Evolutionary conservation across 495 filamentous ascomycete genomes (phyloP), one percentile per base, ranked within the genome.

Genomic region (Aspergillus haitiensis): DNA sequence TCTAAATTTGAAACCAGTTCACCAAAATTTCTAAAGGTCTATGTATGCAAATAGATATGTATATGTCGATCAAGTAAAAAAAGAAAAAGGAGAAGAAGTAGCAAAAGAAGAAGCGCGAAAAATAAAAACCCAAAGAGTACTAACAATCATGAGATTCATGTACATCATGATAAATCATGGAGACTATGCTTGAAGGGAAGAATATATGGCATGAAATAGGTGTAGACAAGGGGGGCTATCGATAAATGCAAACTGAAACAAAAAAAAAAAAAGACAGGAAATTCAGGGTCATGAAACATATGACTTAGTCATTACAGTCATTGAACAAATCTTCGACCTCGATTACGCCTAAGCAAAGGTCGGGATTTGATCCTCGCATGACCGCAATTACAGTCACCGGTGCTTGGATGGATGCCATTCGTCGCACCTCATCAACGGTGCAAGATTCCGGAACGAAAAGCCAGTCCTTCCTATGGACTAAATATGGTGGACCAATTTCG

Each of bases 321-420:
- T 59, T 56, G 66, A 68, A 70, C 1, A 78, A 40, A 60, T 77
- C 74, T 39, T 73, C 70, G 33, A 64, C 67, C 40, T 78, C 75
- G 8, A 77, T 57, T 1, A 78, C 61, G 1, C 75, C 75, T 32
- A 77, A 46, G 52, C 66, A 71, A 32, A 60, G 67, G 36, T 58
- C 55, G 8, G 65, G 61, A 34, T 65, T 45, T 3, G 59, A 15
- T 11, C 75, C 73, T 7, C 73, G 67, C 61, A 75, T 60, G 2
- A 75, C 66, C 7, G 68, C 74, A 27, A 78, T 61, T 1, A 78
- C 71, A 18, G 65, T 57, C n/a, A 71, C 59, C 4, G 66, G 44
- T 9, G 45, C 7, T 42, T 42, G 34, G 40, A 47, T 21, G 47
- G 55, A 42, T 50, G 72, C 52, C 11, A 69, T 47, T 12, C 61